These are phyloP conservation scores for Colletotrichum higginsianum DNA, from an alignment of 2,329 filamentous ascomycete genomes.

Conservation along the genomic window DNA sequence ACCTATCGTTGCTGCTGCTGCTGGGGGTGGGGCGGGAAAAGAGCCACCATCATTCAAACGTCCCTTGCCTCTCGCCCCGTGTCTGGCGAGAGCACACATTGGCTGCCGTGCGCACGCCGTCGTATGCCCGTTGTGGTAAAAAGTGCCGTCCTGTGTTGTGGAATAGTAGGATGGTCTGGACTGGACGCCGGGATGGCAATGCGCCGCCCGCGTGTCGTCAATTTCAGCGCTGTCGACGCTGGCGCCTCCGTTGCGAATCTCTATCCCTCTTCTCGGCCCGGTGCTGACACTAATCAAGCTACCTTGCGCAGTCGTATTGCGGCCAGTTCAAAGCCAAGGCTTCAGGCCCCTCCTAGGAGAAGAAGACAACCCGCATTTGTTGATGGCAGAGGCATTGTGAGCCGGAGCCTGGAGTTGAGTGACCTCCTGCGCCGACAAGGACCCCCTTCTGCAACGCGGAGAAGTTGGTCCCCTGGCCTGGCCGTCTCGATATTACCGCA, in stretches of 20 bases:
- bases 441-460: constrained; percentile 9
- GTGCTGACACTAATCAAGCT: constrained; percentile 24
- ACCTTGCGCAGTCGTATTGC: constrained; percentile 10
- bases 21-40: neutral
- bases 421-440: constrained; percentile 19
- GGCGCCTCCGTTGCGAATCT: constrained; percentile 19
- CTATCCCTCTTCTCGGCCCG: constrained; percentile 12
- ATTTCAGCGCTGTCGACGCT: constrained; percentile 17
- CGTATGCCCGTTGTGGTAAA: neutral
- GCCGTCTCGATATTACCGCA: constrained; percentile 21
- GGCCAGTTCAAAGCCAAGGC: constrained; percentile 12
- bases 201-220: constrained; percentile 2
- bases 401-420: constrained; percentile 7
- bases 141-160: neutral
- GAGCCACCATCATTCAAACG: neutral
- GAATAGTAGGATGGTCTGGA: neutral
- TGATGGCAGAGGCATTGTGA: constrained; percentile 6
- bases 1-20: neutral
- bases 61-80: constrained; percentile 15
- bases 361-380: constrained; percentile 19
- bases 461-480: constrained; percentile 13
- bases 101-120: constrained; percentile 3
- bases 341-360: constrained; percentile 12
- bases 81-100: constrained; percentile 7
- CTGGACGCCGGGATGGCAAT: neutral